Percentiles rank a stretch among this genome's conserved stretches.
Conservation (phyloP, 768 basidiomycete species). For the Auriscalpium orientale region DNA sequence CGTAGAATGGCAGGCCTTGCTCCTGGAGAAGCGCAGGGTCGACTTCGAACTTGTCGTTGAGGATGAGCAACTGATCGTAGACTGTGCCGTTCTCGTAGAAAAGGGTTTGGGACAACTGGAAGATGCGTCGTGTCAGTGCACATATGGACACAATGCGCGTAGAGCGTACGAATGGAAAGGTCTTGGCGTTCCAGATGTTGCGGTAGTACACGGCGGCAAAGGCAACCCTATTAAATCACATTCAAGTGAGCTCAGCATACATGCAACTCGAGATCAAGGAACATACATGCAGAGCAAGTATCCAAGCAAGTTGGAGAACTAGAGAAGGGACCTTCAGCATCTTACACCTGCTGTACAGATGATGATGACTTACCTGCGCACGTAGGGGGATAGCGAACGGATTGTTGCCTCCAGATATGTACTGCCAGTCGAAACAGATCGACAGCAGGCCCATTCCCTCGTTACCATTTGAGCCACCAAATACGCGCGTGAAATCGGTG, state of each 20-base stretch:
- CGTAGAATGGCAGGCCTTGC: slow-evolving; percentile 40
- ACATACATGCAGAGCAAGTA: slow-evolving; percentile 44
- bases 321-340: background rate
- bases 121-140: background rate
- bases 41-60: slow-evolving; percentile 34
- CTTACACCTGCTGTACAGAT: background rate
- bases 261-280: no score
- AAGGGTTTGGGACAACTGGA: slow-evolving; percentile 17
- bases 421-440: slow-evolving; percentile 22
- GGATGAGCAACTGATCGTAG: slow-evolving; percentile 20
- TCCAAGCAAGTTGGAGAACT: slow-evolving; percentile 43
- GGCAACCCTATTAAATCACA: slow-evolving; percentile 12
- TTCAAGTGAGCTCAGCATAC: background rate
- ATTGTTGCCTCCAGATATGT: slow-evolving; percentile 26
- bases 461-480: slow-evolving; percentile 19
- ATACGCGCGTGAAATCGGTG: slow-evolving; percentile 17
- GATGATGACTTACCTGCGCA: slow-evolving; percentile 26
- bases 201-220: slow-evolving; percentile 21
- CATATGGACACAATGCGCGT: background rate
- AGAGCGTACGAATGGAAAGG: slow-evolving; percentile 7
- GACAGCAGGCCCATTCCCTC: slow-evolving; percentile 20
- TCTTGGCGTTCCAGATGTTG: slow-evolving; percentile 19
- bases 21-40: slow-evolving; percentile 32
- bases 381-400: slow-evolving; percentile 48
- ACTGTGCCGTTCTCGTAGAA: slow-evolving; percentile 19